phyloP scores from a whole-genome alignment of 148 eudicot species.

The Rhododendron ferrugineum region DNA sequence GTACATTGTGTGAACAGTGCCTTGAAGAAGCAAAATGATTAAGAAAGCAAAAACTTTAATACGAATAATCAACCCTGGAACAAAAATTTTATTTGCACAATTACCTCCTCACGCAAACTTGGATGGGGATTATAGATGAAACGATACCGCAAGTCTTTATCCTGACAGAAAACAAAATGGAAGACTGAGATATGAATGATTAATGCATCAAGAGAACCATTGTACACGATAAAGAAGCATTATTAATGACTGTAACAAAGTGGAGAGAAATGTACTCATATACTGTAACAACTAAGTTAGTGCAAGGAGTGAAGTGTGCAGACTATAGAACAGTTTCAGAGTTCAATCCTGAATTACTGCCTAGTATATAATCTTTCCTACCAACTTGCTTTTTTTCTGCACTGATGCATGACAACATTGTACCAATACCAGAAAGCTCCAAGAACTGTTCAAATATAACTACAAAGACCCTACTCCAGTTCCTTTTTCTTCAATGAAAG shows the following conservation, averaged over 20 bases:
- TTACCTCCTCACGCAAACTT: conserved; percentile 76
- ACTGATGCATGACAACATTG: neutral
- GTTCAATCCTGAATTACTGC: conserved; percentile 2
- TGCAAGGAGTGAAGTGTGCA: neutral
- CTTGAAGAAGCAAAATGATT: conserved; percentile 6
- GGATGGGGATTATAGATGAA: conserved; percentile 86
- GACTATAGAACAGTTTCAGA: neutral
- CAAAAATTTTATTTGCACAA: conserved; percentile 1
- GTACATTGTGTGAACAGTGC: conserved; percentile 20
- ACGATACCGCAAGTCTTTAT: conserved; percentile 75
- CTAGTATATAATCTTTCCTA: neutral
- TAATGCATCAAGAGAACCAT: neutral
- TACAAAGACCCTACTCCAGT: neutral
- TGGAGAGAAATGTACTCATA: neutral
- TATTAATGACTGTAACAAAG: neutral
- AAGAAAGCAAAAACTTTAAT: neutral
- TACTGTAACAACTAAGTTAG: neutral
- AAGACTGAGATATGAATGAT: neutral
- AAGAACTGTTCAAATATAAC: neutral
- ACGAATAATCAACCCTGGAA: neutral
- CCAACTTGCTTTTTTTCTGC: neutral
- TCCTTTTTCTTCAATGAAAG: neutral
- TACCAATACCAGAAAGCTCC: neutral
- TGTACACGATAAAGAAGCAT: neutral
- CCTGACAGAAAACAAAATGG: conserved; percentile 37